phyloP scores from a whole-genome alignment of 169 alveolate species.

The Eimeria acervulina region DNA sequence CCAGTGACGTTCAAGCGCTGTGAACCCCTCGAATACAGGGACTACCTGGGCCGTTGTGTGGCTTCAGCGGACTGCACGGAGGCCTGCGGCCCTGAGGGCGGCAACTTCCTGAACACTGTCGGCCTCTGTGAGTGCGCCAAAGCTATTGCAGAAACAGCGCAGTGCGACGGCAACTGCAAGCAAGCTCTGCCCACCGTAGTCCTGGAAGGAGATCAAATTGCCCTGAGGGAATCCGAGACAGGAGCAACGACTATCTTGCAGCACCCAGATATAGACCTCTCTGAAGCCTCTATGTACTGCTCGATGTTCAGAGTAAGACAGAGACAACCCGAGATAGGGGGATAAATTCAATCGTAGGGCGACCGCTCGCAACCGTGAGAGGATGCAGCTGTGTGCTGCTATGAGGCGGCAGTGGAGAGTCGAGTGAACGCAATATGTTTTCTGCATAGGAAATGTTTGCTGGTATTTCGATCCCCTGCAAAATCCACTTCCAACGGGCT shows the following conservation, averaged over 20 bases:
- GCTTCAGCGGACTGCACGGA: constrained; percentile 67
- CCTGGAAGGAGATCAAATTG: constrained; percentile 24
- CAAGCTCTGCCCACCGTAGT: constrained; percentile 44
- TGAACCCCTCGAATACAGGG: constrained; percentile 1
- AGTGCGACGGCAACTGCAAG: constrained; percentile 75
- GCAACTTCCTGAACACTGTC: constrained; percentile 45
- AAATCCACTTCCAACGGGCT: constrained; percentile 53
- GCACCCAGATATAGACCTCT: constrained; percentile 39
- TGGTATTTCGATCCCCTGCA: constrained; percentile 55
- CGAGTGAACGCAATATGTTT: neutral
- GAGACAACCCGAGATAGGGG: neutral
- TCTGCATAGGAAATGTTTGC: constrained; percentile 27
- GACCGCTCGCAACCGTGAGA: neutral
- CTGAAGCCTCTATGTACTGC: constrained; percentile 31
- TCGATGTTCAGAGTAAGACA: constrained; percentile 54
- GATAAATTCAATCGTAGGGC: neutral
- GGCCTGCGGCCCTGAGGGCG: constrained; percentile 78
- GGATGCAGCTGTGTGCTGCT: neutral
- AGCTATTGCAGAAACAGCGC: constrained; percentile 60
- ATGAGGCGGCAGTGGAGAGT: neutral
- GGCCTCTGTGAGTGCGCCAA: constrained; percentile 82
- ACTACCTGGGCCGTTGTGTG: constrained; percentile 72
- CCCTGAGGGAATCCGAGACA: constrained; percentile 2
- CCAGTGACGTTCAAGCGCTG: constrained; percentile 47
- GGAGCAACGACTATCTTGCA: constrained; percentile 8